These are phyloP conservation scores for Atalantia buxifolia DNA, from an alignment of 345 rosid genomes.

Conservation along the genomic window DNA sequence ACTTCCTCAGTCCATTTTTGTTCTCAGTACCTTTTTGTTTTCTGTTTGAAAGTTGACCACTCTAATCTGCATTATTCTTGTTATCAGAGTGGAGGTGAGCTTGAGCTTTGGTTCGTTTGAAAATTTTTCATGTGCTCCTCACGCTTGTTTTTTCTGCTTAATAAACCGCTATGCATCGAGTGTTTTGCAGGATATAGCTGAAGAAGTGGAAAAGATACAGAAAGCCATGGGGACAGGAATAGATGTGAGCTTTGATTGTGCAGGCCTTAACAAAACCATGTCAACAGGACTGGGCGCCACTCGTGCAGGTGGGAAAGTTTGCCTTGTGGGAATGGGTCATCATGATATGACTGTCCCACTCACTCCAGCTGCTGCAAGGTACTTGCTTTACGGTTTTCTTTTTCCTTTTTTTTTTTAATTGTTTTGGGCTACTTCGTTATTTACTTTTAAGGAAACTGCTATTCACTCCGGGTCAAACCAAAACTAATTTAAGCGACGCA, in stretches of 20 bases:
- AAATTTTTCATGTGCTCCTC: neutral
- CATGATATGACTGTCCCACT: conserved; percentile 77
- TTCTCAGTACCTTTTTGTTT: neutral
- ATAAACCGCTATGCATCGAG: neutral
- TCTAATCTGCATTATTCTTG: neutral
- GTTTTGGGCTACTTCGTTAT: too few relatives aligned
- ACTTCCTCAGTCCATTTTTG: neutral
- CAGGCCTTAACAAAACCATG: conserved; percentile 87
- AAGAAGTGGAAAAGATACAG: conserved; percentile 58
- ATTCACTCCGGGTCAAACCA: too few relatives aligned
- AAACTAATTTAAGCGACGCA: too few relatives aligned
- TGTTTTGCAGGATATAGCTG: conserved; percentile 49
- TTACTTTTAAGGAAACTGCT: too few relatives aligned
- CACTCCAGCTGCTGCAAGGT: conserved; percentile 93
- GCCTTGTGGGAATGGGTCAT: conserved; percentile 84
- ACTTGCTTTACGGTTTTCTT: neutral
- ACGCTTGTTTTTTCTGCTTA: neutral
- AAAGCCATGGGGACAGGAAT: conserved; percentile 58
- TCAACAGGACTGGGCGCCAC: conserved; percentile 73
- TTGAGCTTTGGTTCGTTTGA: neutral
- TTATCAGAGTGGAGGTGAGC: neutral
- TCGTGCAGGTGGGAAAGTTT: conserved; percentile 84
- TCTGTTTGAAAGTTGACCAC: neutral
- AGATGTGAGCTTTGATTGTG: conserved; percentile 86
- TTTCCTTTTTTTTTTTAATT: too few relatives aligned